Evolutionary conservation across 1,284 basidiomycete genomes (phyloP).

Genomic region (Stygiomarasmius scandens): DNA sequence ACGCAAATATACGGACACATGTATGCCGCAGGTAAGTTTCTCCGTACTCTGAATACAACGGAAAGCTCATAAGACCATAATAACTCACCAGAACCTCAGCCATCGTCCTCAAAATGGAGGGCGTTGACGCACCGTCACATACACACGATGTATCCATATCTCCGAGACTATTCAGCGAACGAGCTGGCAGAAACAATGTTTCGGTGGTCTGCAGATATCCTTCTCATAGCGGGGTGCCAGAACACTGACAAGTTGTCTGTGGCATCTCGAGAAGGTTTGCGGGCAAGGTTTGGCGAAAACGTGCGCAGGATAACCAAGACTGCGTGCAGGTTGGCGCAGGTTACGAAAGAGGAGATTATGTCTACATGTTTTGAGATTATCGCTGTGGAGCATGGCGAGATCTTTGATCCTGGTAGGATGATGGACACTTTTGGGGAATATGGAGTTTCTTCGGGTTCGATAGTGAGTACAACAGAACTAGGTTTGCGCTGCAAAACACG

Average conservation of each 20-base stretch:
- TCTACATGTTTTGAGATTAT: conserved; percentile 72
- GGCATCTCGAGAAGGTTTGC: conserved; percentile 46
- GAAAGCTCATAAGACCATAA: conserved; percentile 11
- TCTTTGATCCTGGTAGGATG: conserved; percentile 60
- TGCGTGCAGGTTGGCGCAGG: conserved; percentile 59
- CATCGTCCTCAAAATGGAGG: conserved; percentile 74
- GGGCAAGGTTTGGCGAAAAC: conserved; percentile 56
- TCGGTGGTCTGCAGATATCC: conserved; percentile 68
- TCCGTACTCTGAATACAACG: neutral
- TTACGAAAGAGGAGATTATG: conserved; percentile 71
- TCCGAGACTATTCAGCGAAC: conserved; percentile 62
- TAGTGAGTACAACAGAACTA: conserved; percentile 71
- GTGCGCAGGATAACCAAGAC: conserved; percentile 63
- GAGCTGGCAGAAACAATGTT: conserved; percentile 73
- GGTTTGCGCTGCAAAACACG: conserved; percentile 66
- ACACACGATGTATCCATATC: conserved; percentile 64
- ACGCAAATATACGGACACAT: conserved; percentile 68
- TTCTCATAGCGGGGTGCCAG: conserved; percentile 60
- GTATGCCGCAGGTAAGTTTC: conserved; percentile 60
- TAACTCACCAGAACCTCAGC: conserved; percentile 62
- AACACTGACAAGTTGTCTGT: conserved; percentile 37
- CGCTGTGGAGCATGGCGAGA: conserved; percentile 51
- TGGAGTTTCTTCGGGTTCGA: conserved; percentile 48
- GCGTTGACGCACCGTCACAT: conserved; percentile 69
- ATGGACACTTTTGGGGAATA: conserved; percentile 67